Percentiles rank a stretch among this genome's conserved stretches.
These are phyloP conservation scores for Alloascoidea hylecoeti DNA, from an alignment of 805 yeast species.

Conservation along the genomic window DNA sequence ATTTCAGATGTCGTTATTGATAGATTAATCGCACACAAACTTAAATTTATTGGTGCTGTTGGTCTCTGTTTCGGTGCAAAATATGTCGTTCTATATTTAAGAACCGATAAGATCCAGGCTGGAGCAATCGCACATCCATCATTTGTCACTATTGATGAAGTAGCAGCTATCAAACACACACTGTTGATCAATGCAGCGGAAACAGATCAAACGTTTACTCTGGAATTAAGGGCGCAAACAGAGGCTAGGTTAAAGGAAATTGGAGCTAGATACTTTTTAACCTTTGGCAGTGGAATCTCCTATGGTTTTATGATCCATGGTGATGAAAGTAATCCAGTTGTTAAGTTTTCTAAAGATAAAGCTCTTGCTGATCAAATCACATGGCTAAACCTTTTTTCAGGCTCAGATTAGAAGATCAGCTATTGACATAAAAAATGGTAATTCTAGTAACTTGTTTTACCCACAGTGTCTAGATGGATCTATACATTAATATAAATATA, in stretches of 20 bases:
- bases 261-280: slow-evolving; percentile 42
- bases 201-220: slow-evolving; percentile 45
- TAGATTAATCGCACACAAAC: slow-evolving; percentile 25
- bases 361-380: slow-evolving; percentile 29
- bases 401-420: no score
- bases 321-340: slow-evolving; percentile 37
- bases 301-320: slow-evolving; percentile 84
- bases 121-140: slow-evolving; percentile 84
- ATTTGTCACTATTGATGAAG: slow-evolving; percentile 48
- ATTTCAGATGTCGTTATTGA: slow-evolving; percentile 33
- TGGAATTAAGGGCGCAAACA: slow-evolving; percentile 47
- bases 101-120: slow-evolving; percentile 20
- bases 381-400: no score
- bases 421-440: no score
- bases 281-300: slow-evolving; percentile 42
- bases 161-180: slow-evolving; percentile 46
- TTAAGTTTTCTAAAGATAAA: slow-evolving; percentile 56
- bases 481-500: no score
- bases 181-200: slow-evolving; percentile 66
- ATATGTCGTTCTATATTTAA: slow-evolving; percentile 38
- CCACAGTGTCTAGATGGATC: no score
- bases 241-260: slow-evolving; percentile 41
- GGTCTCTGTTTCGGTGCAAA: slow-evolving; percentile 88
- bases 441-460: no score
- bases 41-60: slow-evolving; percentile 36